These are phyloP conservation scores for Emergomyces orientalis DNA, from an alignment of 2,329 filamentous ascomycete genomes.

Conservation along the genomic window DNA sequence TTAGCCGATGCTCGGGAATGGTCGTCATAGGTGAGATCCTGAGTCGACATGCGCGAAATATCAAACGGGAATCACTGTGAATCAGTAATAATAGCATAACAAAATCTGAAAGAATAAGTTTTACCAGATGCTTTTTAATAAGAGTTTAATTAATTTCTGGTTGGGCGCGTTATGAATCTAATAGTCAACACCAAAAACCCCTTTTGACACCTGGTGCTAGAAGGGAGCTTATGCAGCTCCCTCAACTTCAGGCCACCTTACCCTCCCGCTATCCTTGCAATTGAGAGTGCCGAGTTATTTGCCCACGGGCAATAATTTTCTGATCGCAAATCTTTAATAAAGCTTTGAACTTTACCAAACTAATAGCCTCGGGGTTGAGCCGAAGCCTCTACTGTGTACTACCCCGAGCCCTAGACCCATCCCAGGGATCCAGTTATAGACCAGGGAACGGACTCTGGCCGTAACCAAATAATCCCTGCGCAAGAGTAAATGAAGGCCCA, in stretches of 20 bases:
- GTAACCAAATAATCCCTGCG: not conserved
- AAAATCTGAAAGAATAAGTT: not conserved
- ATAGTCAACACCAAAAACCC: not conserved
- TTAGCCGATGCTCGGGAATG: slow-evolving; percentile 2
- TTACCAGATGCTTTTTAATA: not conserved
- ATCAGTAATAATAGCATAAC: not conserved
- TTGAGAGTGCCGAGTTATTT: too few species aligned
- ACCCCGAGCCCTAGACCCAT: not conserved
- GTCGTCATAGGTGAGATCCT: not conserved
- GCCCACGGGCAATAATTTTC: too few species aligned
- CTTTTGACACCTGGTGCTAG: not conserved
- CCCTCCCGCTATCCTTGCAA: not conserved
- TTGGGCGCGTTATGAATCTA: not conserved
- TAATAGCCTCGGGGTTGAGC: not conserved
- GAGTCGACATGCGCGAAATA: not conserved
- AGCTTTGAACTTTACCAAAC: too few species aligned
- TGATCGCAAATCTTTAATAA: too few species aligned
- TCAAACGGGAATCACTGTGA: not conserved
- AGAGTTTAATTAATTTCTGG: not conserved
- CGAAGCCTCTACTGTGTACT: slow-evolving; percentile 1
- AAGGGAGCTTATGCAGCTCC: not conserved
- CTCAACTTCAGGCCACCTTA: not conserved
- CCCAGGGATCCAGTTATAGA: not conserved
- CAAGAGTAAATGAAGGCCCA: not conserved
- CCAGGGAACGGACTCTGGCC: not conserved